Base-by-base conservation (phyloP, 2,329 filamentous ascomycete genomes). In the Paramyrothecium roridum region DNA sequence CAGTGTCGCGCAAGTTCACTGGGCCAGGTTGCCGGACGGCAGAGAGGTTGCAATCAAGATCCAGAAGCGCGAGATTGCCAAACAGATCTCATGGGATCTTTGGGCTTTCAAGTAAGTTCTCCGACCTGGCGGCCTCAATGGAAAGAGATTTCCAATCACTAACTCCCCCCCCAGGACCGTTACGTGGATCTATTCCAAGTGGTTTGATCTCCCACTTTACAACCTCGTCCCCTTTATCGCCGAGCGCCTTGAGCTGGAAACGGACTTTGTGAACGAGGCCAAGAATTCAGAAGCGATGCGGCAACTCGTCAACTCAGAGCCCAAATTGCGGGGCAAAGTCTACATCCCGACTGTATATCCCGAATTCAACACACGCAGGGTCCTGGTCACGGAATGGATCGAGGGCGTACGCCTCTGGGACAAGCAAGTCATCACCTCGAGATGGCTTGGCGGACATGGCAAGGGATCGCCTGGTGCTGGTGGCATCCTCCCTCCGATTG, bases 341-440 rank as follows among this genome's bases (percentile, higher is more conserved):
- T 97, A 98, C 69, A 87, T 99, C 8, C 95, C 95, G 0, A 82
- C 86, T 43, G 86, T 96, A 11, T 93, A 96, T 70, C 80, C 86
- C 3, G 91, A 96, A 57, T 81, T 97, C 26, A 92, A 86, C 52
- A 92, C 89, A 17, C 89, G 81, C 67, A 83, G 95, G 40, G 86
- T 99, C 50, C 88, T 99, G 78, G 96, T 93, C 1, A 92, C 93
- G 0, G 95, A 99, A 70, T 99, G 95, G 95, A 96, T 99, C 56
- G 95, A 99, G 73, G 95, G 95, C 8, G 86, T 96, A 2, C 83
- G 93, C 2, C 79, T 99, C 2, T 96, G 93, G 91, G 93, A 98
- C 65, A 96, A 96, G 70, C 86, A 90, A 55, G 81, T 88, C 53
- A 87, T 97, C 67, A 89, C 85, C 0, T 81, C 81, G 3, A 79